Conservation (phyloP, 495 filamentous ascomycete species). For the Neurospora sp. region DNA sequence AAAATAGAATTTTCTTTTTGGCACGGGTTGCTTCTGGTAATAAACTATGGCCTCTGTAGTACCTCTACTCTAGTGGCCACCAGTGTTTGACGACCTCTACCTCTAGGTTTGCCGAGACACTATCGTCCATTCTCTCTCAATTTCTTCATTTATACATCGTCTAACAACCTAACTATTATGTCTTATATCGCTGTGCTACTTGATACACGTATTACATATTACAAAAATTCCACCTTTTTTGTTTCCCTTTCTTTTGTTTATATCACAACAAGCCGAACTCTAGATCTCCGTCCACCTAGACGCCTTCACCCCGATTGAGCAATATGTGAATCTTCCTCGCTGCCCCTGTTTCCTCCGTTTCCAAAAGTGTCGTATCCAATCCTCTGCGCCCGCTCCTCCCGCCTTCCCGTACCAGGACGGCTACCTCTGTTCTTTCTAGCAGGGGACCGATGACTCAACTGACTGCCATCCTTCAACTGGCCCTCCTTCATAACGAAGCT, state of each 20-base stretch:
- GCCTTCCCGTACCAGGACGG: background rate
- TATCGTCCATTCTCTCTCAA: background rate
- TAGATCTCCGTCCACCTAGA: background rate
- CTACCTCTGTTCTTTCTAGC: background rate
- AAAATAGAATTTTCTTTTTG: background rate
- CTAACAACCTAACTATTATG: background rate
- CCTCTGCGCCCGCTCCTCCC: background rate
- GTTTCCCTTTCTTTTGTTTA: background rate
- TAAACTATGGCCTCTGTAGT: background rate
- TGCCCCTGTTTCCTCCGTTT: background rate
- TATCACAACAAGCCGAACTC: background rate
- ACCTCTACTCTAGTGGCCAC: background rate
- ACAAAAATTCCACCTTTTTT: background rate
- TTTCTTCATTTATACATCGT: background rate
- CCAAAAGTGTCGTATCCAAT: background rate
- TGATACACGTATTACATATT: background rate
- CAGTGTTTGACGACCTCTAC: background rate
- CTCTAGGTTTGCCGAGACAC: background rate
- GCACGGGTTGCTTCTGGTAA: no score
- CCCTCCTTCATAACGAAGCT: constrained; percentile 9
- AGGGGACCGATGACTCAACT: background rate
- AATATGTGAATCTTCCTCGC: background rate
- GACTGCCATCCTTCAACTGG: background rate
- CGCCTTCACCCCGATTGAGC: background rate
- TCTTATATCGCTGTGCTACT: background rate